phyloP scores from a whole-genome alignment of 1,284 basidiomycete species.

The Testicularia cyperi region DNA sequence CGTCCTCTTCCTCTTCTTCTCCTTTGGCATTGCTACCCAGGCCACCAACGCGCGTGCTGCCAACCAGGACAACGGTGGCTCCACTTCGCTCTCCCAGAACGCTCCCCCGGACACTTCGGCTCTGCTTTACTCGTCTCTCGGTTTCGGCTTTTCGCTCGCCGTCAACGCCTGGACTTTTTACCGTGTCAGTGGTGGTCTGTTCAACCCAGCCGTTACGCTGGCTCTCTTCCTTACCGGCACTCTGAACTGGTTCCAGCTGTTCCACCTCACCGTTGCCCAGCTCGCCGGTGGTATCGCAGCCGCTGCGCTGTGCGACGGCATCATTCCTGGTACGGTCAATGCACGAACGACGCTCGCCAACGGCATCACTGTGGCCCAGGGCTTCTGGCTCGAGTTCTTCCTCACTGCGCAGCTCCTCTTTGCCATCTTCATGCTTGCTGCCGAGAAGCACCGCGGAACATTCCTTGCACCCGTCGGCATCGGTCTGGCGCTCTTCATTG shows the following conservation, averaged over 20 bases:
- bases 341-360: slow-evolving; percentile 60
- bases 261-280: slow-evolving; percentile 61
- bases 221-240: slow-evolving; percentile 63
- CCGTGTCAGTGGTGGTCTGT: slow-evolving; percentile 41
- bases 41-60: slow-evolving; percentile 17
- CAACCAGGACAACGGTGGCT: slow-evolving; percentile 10
- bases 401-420: slow-evolving; percentile 62
- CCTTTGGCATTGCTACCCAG: slow-evolving; percentile 45
- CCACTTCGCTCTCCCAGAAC: slow-evolving; percentile 21
- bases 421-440: slow-evolving; percentile 62
- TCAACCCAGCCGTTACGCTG: slow-evolving; percentile 63
- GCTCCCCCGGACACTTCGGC: slow-evolving; percentile 40
- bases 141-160: slow-evolving; percentile 63
- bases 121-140: slow-evolving; percentile 62
- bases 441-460: slow-evolving; percentile 63
- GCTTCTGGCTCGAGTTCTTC: slow-evolving; percentile 62
- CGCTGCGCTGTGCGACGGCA: slow-evolving; percentile 60
- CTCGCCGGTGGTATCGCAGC: slow-evolving; percentile 63
- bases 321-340: slow-evolving; percentile 61
- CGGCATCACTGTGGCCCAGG: slow-evolving; percentile 48
- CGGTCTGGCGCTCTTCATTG: slow-evolving; percentile 43
- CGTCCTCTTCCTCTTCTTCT: slow-evolving; percentile 57
- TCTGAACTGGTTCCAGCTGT: slow-evolving; percentile 60
- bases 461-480: slow-evolving; percentile 50
- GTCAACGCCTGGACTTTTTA: slow-evolving; percentile 43